phyloP scores from a whole-genome alignment of 129 eudicot genomes.

The Centaurea solstitialis region DNA sequence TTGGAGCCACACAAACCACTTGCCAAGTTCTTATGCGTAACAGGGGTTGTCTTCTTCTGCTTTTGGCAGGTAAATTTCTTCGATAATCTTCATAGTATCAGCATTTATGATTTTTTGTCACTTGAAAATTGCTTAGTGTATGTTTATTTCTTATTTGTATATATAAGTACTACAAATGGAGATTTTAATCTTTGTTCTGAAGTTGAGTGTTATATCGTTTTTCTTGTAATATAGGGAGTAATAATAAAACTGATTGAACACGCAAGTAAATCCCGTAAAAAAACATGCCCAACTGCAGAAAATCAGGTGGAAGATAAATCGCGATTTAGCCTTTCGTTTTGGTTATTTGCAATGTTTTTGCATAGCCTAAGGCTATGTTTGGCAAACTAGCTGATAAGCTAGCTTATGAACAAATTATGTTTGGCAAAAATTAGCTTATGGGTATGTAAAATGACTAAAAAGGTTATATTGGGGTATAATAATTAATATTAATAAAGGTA shows the following conservation, averaged over 20 bases:
- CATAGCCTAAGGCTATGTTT: too few relatives aligned
- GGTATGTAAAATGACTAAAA: too few relatives aligned
- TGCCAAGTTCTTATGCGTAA: slow-evolving; percentile 78
- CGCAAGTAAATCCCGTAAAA: not conserved
- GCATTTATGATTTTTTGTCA: not conserved
- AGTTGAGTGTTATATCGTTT: not conserved
- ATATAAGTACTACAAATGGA: not conserved
- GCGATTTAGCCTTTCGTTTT: too few relatives aligned
- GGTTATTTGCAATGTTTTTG: not conserved
- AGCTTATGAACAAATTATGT: too few relatives aligned
- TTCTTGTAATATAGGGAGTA: not conserved
- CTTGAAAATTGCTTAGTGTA: not conserved
- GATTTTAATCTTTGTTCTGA: not conserved
- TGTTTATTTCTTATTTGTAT: not conserved
- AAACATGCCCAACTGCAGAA: not conserved
- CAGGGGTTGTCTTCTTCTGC: slow-evolving; percentile 79
- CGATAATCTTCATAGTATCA: not conserved
- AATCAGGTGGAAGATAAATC: too few relatives aligned
- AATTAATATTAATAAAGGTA: too few relatives aligned
- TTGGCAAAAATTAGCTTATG: too few relatives aligned
- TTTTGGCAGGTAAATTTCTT: slow-evolving; percentile 84
- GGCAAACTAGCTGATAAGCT: too few relatives aligned
- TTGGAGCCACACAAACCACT: slow-evolving; percentile 86
- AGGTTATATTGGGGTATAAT: too few relatives aligned
- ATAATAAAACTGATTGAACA: too few relatives aligned